These are phyloP conservation scores for Carpinus fangiana DNA, from an alignment of 306 rosid genomes.

Conservation along the genomic window DNA sequence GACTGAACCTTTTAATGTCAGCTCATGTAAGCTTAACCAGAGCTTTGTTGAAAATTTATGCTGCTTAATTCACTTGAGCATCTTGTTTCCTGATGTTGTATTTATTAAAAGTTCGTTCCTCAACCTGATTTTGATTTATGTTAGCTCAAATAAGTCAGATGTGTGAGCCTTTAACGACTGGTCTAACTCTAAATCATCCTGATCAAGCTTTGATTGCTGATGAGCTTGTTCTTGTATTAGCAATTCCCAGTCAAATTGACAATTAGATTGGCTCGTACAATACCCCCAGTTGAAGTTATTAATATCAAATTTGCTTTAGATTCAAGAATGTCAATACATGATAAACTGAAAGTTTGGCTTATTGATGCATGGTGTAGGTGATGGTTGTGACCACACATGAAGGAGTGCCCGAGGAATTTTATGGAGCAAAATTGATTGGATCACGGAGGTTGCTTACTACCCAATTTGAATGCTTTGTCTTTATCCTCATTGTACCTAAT, in stretches of 20 bases:
- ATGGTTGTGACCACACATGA: slow-evolving; percentile 97
- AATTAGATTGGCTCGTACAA: neutral
- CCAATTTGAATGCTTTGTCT: slow-evolving; percentile 13
- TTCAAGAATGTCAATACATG: slow-evolving; percentile 4
- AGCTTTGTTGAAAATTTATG: neutral
- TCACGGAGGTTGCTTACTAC: slow-evolving; percentile 65
- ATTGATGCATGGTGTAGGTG: slow-evolving; percentile 50
- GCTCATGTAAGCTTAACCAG: neutral
- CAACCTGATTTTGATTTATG: neutral
- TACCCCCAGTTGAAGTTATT: neutral
- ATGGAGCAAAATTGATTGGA: slow-evolving; percentile 90
- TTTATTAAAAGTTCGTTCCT: neutral
- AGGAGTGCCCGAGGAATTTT: slow-evolving; percentile 91
- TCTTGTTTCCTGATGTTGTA: slow-evolving; percentile 1
- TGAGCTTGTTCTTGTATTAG: slow-evolving; percentile 18
- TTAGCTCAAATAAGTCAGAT: neutral
- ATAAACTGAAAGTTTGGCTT: slow-evolving; percentile 22
- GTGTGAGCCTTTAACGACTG: neutral
- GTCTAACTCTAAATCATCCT: neutral
- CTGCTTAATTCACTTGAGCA: neutral
- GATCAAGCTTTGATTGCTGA: slow-evolving; percentile 2
- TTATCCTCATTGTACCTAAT: slow-evolving; percentile 9
- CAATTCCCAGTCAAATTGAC: neutral
- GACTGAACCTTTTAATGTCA: neutral
- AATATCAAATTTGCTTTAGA: neutral